Base-by-base conservation (phyloP, 1,284 basidiomycete genomes). In the Chondrostereum purpureum region DNA sequence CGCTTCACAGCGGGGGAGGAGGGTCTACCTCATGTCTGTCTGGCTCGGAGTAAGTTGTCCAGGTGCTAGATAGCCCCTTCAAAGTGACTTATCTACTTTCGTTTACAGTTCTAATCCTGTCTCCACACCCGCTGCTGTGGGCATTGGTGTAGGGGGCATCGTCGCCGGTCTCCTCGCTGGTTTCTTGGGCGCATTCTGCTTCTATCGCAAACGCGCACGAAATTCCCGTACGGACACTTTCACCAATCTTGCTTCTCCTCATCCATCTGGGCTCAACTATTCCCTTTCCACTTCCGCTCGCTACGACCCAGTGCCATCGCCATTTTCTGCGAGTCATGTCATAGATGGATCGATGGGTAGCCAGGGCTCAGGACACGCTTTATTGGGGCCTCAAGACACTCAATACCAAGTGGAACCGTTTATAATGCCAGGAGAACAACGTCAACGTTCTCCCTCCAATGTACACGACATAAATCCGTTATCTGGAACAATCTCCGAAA, bases 401-500 rank as follows among this genome's bases (percentile, higher is more conserved):
- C 56, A 59, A 18, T 73, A 75, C 55, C 62, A 68, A 16, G 58
- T 76, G 4, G 75, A 77, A 51, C 72, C 73, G 1, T 75, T 73
- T 49, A 50, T 61, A 4, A 56, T 71, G 57, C 67, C 72, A 24
- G 51, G 60, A 35, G 62, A 64, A 54, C 39, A 38, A 16, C 48
- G 33, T 31, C 41, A 36, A 39, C 39, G 39, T 21, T 42, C 36
- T 11, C 39, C 48, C 22, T 43, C 45, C 31, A 36, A 20, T 31
- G n/a, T n/a, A n/a, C n/a, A n/a, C n/a, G n/a, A n/a, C n/a, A n/a
- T n/a, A n/a, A n/a, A n/a, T n/a, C n/a, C n/a, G n/a, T n/a, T n/a
- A n/a, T n/a, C n/a, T n/a, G n/a, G n/a, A 19, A n/a, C 41, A 36
- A 14, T 40, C 23, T 13, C 33, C 46, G 10, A 48, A 47, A 41